Conservation (phyloP, 768 basidiomycete species). For the Tulasnella sp. region DNA sequence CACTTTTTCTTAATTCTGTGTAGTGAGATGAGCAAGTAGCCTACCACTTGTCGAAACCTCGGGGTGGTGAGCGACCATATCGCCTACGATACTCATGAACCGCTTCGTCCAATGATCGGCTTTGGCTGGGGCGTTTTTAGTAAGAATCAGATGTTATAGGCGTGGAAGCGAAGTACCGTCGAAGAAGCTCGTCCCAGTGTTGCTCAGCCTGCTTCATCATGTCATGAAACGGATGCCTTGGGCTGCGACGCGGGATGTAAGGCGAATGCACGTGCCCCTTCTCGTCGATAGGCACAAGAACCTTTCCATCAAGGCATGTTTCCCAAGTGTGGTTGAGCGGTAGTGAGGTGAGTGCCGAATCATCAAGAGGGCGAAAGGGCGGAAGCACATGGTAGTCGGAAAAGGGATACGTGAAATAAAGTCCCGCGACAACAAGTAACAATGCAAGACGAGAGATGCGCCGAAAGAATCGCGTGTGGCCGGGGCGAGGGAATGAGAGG, state of each 20-base stretch:
- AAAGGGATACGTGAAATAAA: too few species aligned
- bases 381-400: too few species aligned
- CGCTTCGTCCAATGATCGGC: conserved; percentile 30
- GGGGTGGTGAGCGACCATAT: conserved; percentile 29
- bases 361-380: too few species aligned
- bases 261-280: background rate
- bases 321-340: too few species aligned
- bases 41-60: conserved; percentile 36
- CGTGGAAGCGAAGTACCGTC: background rate
- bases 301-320: background rate
- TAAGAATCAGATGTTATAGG: conserved; percentile 21
- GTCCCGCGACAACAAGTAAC: too few species aligned
- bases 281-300: conserved; percentile 1
- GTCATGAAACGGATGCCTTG: conserved; percentile 35
- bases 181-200: background rate
- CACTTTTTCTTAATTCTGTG: too few species aligned
- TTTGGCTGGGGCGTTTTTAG: conserved; percentile 26
- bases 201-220: conserved; percentile 30
- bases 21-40: too few species aligned
- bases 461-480: too few species aligned
- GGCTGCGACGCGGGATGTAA: background rate
- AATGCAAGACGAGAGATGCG: too few species aligned
- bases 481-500: too few species aligned
- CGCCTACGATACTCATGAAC: conserved; percentile 30
- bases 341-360: too few species aligned